Percentiles rank a stretch among this genome's conserved stretches.
Evolutionary conservation across 2,329 filamentous ascomycete genomes (phyloP).

Genomic region (Pseudonectria foliicola): DNA sequence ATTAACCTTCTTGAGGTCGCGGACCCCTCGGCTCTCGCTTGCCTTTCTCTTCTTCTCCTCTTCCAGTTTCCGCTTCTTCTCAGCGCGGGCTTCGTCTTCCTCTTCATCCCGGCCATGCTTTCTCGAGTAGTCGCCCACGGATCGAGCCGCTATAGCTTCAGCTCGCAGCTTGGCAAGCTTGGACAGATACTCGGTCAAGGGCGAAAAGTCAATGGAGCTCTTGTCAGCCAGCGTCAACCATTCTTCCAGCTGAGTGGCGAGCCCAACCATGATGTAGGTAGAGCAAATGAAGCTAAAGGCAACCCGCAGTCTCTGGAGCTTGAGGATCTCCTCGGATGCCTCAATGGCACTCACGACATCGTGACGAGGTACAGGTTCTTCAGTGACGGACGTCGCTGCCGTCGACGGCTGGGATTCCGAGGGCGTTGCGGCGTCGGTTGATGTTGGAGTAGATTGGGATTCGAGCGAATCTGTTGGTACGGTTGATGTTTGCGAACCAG

Average conservation of each 20-base stretch:
- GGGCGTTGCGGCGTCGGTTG: slow-evolving; percentile 28
- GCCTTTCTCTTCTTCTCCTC: slow-evolving; percentile 83
- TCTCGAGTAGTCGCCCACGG: slow-evolving; percentile 61
- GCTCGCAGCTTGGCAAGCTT: slow-evolving; percentile 60
- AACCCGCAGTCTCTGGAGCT: slow-evolving; percentile 57
- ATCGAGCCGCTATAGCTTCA: slow-evolving; percentile 63
- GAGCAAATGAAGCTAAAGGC: slow-evolving; percentile 59
- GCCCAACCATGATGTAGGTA: slow-evolving; percentile 47
- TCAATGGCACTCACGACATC: slow-evolving; percentile 35
- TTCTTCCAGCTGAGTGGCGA: slow-evolving; percentile 36
- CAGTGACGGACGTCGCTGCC: slow-evolving; percentile 36
- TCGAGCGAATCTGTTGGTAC: slow-evolving; percentile 25
- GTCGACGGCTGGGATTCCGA: slow-evolving; percentile 36
- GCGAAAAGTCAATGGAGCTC: slow-evolving; percentile 53
- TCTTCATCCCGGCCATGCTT: slow-evolving; percentile 64
- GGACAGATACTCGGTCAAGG: slow-evolving; percentile 63
- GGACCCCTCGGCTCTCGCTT: slow-evolving; percentile 65
- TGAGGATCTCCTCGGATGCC: slow-evolving; percentile 41
- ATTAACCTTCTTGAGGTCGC: slow-evolving; percentile 82
- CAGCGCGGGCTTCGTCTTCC: slow-evolving; percentile 54
- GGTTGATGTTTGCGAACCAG: slow-evolving; percentile 14
- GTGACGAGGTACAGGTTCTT: slow-evolving; percentile 25
- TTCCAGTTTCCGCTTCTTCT: slow-evolving; percentile 80
- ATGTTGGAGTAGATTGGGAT: slow-evolving; percentile 35
- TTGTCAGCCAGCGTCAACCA: slow-evolving; percentile 30